Evolutionary conservation across 768 basidiomycete genomes (phyloP).

Genomic region (Glaciozyma martinii): DNA sequence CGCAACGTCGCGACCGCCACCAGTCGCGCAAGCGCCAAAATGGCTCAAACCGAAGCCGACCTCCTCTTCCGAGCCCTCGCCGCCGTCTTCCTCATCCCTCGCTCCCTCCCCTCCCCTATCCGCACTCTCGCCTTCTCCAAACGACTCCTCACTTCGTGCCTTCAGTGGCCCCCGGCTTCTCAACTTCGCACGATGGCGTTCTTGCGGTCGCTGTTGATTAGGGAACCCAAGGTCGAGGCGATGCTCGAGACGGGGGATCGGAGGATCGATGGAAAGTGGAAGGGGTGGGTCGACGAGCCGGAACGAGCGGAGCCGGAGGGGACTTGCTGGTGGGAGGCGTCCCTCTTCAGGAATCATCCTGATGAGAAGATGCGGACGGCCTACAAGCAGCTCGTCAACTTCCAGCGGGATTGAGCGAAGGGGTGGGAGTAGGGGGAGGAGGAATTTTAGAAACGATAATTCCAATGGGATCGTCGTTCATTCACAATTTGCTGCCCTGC

Average conservation of each 20-base stretch:
- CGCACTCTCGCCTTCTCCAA: constrained; percentile 88
- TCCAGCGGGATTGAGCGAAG: constrained; percentile 13
- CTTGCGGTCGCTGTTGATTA: constrained; percentile 59
- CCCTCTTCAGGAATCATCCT: constrained; percentile 48
- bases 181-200: constrained; percentile 65
- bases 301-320: constrained; percentile 55
- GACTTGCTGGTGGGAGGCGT: constrained; percentile 76
- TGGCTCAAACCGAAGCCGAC: constrained; percentile 39
- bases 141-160: constrained; percentile 67
- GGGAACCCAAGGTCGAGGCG: constrained; percentile 71
- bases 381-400: constrained; percentile 44
- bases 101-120: constrained; percentile 50
- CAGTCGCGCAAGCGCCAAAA: constrained; percentile 28
- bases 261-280: constrained; percentile 71
- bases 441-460: no score
- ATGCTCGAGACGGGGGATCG: constrained; percentile 81
- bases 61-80: constrained; percentile 79
- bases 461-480: no score
- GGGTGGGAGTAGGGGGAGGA: neutral
- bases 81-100: constrained; percentile 68
- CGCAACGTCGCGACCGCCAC: constrained; percentile 21
- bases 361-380: constrained; percentile 61
- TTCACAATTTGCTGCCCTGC: no score
- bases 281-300: constrained; percentile 78
- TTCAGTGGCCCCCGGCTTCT: constrained; percentile 67